Percentiles rank a stretch among this genome's conserved stretches.
phyloP scores from a whole-genome alignment of 345 rosid genomes.

The Capsella bursapastoris region DNA sequence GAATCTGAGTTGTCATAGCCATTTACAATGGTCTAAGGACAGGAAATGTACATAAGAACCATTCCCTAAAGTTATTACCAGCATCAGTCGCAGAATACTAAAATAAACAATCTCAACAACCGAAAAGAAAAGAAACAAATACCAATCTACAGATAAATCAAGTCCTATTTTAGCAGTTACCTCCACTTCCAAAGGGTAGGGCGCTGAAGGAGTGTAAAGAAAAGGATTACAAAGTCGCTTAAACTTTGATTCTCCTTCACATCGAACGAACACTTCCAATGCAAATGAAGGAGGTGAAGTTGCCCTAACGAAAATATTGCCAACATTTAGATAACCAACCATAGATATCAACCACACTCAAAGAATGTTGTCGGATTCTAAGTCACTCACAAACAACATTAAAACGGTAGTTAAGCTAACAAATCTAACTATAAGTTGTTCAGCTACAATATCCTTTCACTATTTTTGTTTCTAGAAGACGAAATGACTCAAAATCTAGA shows the following conservation, averaged over 20 bases:
- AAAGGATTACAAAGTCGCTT: conserved; percentile 98
- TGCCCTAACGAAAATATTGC: conserved; percentile 60
- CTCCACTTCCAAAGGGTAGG: conserved; percentile 97
- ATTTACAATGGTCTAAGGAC: conserved; percentile 21
- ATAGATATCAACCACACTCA: conserved; percentile 21
- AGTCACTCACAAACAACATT: conserved; percentile 16
- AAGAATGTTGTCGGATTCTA: conserved; percentile 6
- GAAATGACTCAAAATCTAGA: conserved; percentile 6
- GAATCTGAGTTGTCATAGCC: conserved; percentile 16
- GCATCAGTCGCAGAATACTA: conserved; percentile 20
- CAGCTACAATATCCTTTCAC: conserved; percentile 1
- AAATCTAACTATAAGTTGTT: conserved; percentile 14
- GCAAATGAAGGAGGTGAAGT: conserved; percentile 99
- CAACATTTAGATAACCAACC: conserved; percentile 28
- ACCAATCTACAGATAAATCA: conserved; percentile 9
- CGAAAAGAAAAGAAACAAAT: conserved; percentile 33
- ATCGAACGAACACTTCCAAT: conserved; percentile 93
- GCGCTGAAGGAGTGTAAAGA: conserved; percentile 93
- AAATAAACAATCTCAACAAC: conserved; percentile 20
- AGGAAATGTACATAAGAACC: conserved; percentile 24
- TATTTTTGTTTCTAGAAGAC: not conserved
- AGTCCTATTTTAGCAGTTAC: conserved; percentile 45
- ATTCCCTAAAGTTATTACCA: conserved; percentile 27
- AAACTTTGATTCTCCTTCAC: conserved; percentile 90
- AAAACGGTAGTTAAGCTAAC: not conserved